Conservation (phyloP, 345 rosid species). For the Eucalyptus guilfoylei region DNA sequence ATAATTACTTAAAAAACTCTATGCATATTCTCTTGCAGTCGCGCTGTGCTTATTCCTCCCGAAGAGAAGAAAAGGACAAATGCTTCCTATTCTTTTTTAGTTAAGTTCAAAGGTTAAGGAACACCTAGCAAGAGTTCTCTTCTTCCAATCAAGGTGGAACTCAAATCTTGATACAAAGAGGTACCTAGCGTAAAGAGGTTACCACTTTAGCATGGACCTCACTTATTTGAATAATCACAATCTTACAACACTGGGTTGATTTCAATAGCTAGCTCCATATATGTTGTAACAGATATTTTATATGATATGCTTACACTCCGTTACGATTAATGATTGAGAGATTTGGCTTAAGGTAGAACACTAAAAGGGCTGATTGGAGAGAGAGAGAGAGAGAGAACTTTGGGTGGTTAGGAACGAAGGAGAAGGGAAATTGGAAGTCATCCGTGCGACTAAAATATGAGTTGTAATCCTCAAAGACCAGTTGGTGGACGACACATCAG, state of each 20-base stretch:
- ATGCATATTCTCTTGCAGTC: not conserved
- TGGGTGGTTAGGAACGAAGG: not conserved
- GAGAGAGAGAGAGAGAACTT: not conserved
- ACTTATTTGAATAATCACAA: not conserved
- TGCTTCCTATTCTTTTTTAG: not conserved
- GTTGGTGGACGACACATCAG: conserved; percentile 77
- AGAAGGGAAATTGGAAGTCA: not conserved
- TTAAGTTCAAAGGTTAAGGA: not conserved
- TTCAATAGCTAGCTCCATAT: not conserved
- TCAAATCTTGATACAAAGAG: not conserved
- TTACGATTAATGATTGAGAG: not conserved
- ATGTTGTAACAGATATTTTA: not conserved
- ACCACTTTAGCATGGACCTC: not conserved
- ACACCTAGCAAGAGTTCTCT: not conserved
- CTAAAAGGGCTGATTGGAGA: not conserved
- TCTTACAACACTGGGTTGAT: not conserved
- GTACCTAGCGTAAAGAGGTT: not conserved
- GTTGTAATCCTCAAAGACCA: conserved; percentile 46
- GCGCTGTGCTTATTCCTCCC: not conserved
- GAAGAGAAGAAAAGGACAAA: not conserved
- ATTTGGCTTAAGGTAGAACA: not conserved
- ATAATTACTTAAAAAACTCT: not conserved
- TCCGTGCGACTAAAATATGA: conserved; percentile 5
- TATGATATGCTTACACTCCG: not conserved
- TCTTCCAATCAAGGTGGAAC: not conserved